These are phyloP conservation scores for Annulohypoxylon stygium DNA, from an alignment of 495 filamentous ascomycete genomes.

Conservation along the genomic window DNA sequence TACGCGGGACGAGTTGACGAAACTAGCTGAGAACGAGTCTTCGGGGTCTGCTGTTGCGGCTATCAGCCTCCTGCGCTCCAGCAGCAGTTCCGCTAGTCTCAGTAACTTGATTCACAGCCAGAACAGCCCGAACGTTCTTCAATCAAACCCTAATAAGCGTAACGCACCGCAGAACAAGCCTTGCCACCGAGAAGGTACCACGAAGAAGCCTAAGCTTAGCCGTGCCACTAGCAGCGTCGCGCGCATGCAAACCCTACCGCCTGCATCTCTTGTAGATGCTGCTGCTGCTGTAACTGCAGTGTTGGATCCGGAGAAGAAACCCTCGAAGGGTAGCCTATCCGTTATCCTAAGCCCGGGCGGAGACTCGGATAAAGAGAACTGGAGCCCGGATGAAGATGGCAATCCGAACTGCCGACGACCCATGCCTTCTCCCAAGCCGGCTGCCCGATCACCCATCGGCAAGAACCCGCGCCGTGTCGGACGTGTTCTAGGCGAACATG, in stretches of 20 bases:
- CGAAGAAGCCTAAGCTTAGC: slow-evolving; percentile 74
- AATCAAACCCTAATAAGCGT: slow-evolving; percentile 68
- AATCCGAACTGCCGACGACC: slow-evolving; percentile 49
- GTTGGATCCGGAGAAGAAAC: slow-evolving; percentile 49
- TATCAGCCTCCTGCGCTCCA: slow-evolving; percentile 78
- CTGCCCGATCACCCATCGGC: slow-evolving; percentile 8
- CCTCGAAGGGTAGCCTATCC: slow-evolving; percentile 57
- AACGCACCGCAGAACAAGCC: slow-evolving; percentile 65
- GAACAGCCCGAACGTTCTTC: slow-evolving; percentile 58
- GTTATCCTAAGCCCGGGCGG: slow-evolving; percentile 53
- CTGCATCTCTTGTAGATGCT: slow-evolving; percentile 41
- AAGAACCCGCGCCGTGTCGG: slow-evolving; percentile 56
- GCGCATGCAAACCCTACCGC: slow-evolving; percentile 68
- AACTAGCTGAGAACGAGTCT: slow-evolving; percentile 78
- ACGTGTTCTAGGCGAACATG: slow-evolving; percentile 52
- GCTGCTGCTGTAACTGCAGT: slow-evolving; percentile 6
- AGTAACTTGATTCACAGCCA: slow-evolving; percentile 52
- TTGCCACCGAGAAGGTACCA: slow-evolving; percentile 60
- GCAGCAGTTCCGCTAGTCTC: slow-evolving; percentile 63
- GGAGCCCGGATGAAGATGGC: slow-evolving; percentile 70
- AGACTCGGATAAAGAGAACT: slow-evolving; percentile 97
- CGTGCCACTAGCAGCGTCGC: slow-evolving; percentile 76
- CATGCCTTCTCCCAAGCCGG: slow-evolving; percentile 33
- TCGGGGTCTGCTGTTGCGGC: slow-evolving; percentile 77
- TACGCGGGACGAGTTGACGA: slow-evolving; percentile 76